Conservation (phyloP, 2,329 filamentous ascomycete genomes). For the Sordariomycetes sp. region DNA sequence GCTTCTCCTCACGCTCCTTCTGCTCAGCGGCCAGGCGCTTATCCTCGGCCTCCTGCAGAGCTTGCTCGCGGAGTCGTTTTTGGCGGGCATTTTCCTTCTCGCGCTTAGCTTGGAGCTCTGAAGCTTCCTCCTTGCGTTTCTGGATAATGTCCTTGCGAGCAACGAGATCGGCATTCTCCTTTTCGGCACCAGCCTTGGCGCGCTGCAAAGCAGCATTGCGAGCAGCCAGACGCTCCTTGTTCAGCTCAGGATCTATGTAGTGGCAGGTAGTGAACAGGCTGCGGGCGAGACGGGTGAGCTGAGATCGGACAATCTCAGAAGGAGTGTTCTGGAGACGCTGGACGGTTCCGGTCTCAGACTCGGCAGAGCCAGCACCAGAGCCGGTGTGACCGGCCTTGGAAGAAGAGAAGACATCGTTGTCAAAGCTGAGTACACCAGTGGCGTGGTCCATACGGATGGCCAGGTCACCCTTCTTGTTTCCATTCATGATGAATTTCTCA, state of each 20-base stretch:
- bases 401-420: slow-evolving; percentile 96
- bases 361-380: slow-evolving; percentile 76
- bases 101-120: slow-evolving; percentile 75
- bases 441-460: slow-evolving; percentile 95
- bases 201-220: slow-evolving; percentile 73
- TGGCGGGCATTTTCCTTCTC: slow-evolving; percentile 88
- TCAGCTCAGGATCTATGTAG: slow-evolving; percentile 88
- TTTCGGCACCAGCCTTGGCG: slow-evolving; percentile 78
- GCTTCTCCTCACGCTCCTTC: slow-evolving; percentile 78
- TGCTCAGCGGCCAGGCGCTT: slow-evolving; percentile 87
- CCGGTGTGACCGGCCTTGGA: slow-evolving; percentile 85
- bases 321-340: slow-evolving; percentile 96
- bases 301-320: slow-evolving; percentile 92
- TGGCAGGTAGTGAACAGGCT: slow-evolving; percentile 88
- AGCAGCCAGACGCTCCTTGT: slow-evolving; percentile 68
- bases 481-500: slow-evolving; percentile 99
- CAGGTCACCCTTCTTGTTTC: slow-evolving; percentile 98
- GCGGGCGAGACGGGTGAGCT: slow-evolving; percentile 85
- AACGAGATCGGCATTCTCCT: slow-evolving; percentile 81
- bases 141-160: slow-evolving; percentile 85
- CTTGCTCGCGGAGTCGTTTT: slow-evolving; percentile 78
- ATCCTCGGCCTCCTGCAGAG: slow-evolving; percentile 82
- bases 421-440: slow-evolving; percentile 90
- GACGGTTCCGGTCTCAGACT: slow-evolving; percentile 73
- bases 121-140: slow-evolving; percentile 94